Conservation (phyloP, 495 filamentous ascomycete genomes). For the Cercophora scortea region DNA sequence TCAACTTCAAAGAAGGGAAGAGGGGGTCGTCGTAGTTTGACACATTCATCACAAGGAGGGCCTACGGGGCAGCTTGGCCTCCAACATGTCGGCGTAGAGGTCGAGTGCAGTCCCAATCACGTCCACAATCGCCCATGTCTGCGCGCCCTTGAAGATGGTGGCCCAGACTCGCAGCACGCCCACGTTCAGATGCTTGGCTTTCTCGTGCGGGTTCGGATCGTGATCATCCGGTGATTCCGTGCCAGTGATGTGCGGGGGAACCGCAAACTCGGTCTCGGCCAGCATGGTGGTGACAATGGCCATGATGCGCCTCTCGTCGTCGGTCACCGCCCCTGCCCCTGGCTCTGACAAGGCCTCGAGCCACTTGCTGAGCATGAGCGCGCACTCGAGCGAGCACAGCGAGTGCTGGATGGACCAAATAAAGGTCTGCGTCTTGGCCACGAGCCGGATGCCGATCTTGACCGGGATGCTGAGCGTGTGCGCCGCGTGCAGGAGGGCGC, state of each 20-base stretch:
- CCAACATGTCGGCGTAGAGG: conserved; percentile 5
- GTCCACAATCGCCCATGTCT: conserved; percentile 7
- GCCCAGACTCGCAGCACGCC: conserved; percentile 8
- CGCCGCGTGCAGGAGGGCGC: conserved; percentile 44
- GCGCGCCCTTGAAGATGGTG: conserved; percentile 2
- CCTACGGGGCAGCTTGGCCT: neutral
- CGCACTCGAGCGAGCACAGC: conserved; percentile 41
- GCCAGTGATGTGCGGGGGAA: neutral
- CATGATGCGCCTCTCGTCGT: neutral
- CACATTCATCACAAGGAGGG: no score
- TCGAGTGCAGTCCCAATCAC: conserved; percentile 3
- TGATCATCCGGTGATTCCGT: no score
- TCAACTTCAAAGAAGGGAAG: no score
- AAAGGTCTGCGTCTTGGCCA: conserved; percentile 44
- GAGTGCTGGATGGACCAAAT: conserved; percentile 48
- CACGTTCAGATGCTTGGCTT: neutral
- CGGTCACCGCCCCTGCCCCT: neutral
- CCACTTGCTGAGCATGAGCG: conserved; percentile 42
- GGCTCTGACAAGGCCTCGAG: conserved; percentile 34
- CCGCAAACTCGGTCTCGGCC: conserved; percentile 1
- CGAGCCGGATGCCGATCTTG: conserved; percentile 44
- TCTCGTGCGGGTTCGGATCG: neutral
- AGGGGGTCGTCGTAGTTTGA: no score
- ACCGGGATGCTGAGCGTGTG: conserved; percentile 49
- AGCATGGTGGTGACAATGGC: neutral